Evolutionary conservation across 768 basidiomycete species (phyloP).

Genomic region (Chalciporus chontae): DNA sequence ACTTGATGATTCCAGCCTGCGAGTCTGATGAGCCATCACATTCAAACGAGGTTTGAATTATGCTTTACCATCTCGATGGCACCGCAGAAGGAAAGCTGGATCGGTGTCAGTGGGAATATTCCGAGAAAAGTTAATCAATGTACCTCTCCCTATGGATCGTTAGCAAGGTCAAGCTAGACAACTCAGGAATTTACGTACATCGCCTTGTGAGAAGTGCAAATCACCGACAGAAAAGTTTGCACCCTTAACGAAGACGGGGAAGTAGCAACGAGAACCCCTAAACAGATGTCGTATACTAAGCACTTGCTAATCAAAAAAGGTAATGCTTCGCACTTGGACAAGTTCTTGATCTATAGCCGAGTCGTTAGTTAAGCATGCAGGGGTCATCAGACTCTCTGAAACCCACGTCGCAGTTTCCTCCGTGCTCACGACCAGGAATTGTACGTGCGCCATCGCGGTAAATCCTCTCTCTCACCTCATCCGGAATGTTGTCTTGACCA

Average conservation of each 20-base stretch:
- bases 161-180: neutral
- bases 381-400: neutral
- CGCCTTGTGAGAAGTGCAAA: slow-evolving; percentile 77
- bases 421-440: slow-evolving; percentile 74
- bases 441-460: slow-evolving; percentile 68
- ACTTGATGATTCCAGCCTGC: slow-evolving; percentile 68
- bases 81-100: slow-evolving; percentile 67
- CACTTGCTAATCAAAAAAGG: neutral
- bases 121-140: neutral
- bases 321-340: slow-evolving; percentile 45
- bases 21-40: neutral
- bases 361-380: neutral
- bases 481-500: slow-evolving; percentile 53
- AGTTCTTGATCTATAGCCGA: slow-evolving; percentile 61
- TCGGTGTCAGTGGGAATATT: neutral
- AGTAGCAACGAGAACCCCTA: slow-evolving; percentile 68
- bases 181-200: slow-evolving; percentile 36
- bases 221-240: slow-evolving; percentile 79
- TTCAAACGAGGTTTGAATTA: neutral
- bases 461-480: slow-evolving; percentile 50
- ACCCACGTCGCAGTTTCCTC: slow-evolving; percentile 69
- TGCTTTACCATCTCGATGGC: slow-evolving; percentile 69
- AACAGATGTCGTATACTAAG: neutral
- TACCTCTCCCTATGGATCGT: slow-evolving; percentile 52
- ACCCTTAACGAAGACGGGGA: slow-evolving; percentile 74